Evolutionary conservation across 768 basidiomycete genomes (phyloP), one percentile per base, ranked within the genome.

Genomic region (Amanita polypyramis): DNA sequence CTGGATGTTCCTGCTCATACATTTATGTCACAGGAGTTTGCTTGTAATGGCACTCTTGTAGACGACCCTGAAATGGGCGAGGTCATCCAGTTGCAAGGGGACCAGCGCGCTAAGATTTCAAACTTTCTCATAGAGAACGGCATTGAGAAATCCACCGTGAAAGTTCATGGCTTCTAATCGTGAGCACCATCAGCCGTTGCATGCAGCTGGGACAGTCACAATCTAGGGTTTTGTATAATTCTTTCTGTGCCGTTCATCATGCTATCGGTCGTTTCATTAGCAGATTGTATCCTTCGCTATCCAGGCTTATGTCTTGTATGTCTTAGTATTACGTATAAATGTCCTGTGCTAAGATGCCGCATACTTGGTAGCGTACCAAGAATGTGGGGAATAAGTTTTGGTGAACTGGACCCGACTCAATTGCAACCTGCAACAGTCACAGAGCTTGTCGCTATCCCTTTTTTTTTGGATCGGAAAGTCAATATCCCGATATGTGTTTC

Each of bases 1-100:
- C 15, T 29, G 12, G 2, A 9, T n/a, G 14, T 30, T 33, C 11
- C 42, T 35, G 17, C 12, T 23, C 30, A 33, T 37, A 3, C 20
- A 6, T 33, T 9, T 27, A 17, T 40, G n/a, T 32, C 43, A 9
- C 56, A 94, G 91, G 91, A 96, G 74, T 96, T 97, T 57, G 94
- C 94, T 55, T 97, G 94, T 74, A 99, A 99, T 68, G 96, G 96
- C 56, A 94, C 86, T 43, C 79, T 99, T 57, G 88, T 96, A 55
- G 88, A 93, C 45, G 90, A 96, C 69, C 88, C 88, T 65, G 90
- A 93, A 70, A 80, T 91, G 72, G 96, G 96, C 49, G 78, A 93
- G 70, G 90, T 99, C 63, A 90, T 99, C 60, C 96, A 99, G 70
- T 82, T 99, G 54, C 96, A 98, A 65, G 96, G 96, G 52, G 96